Percentiles rank a stretch among this genome's conserved stretches.
These are phyloP conservation scores for Glaciozyma martinii DNA, from an alignment of 768 basidiomycete species.

Conservation along the genomic window DNA sequence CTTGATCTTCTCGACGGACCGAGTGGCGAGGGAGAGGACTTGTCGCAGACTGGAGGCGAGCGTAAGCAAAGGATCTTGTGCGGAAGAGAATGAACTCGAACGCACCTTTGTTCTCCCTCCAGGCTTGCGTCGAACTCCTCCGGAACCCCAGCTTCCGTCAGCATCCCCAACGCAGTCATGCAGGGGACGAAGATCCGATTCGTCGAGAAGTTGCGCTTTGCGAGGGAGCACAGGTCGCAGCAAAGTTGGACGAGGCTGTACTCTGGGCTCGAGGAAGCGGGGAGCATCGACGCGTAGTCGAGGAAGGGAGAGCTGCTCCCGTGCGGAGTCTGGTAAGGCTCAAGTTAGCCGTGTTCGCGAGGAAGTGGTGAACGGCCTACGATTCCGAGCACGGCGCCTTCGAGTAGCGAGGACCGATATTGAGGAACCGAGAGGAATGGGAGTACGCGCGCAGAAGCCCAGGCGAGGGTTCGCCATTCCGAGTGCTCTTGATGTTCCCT, in stretches of 20 bases:
- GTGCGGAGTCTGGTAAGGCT: conserved; percentile 32
- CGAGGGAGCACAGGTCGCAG: conserved; percentile 52
- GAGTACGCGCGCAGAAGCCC: conserved; percentile 15
- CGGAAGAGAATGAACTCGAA: neutral
- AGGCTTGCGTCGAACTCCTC: conserved; percentile 18
- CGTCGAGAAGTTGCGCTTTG: conserved; percentile 48
- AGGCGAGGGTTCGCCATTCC: conserved; percentile 12
- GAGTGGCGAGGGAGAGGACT: conserved; percentile 53
- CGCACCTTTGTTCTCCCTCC: conserved; percentile 10
- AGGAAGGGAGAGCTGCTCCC: conserved; percentile 20
- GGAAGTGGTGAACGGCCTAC: conserved; percentile 2
- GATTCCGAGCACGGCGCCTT: conserved; percentile 15
- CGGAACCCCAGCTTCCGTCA: conserved; percentile 63
- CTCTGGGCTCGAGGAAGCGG: conserved; percentile 55
- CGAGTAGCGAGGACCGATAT: conserved; percentile 14
- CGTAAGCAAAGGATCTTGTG: neutral
- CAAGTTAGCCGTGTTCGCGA: conserved; percentile 6
- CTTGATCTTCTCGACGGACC: conserved; percentile 61
- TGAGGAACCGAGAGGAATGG: conserved; percentile 11
- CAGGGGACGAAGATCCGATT: conserved; percentile 76
- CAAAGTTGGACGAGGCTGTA: conserved; percentile 52
- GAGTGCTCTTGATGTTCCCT: conserved; percentile 47
- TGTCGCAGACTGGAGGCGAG: conserved; percentile 39
- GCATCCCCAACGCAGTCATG: conserved; percentile 61
- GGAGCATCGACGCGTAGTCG: conserved; percentile 49